A percentile compares a stretch with the other conserved stretches of the same genome.
phyloP scores from a whole-genome alignment of 2,329 filamentous ascomycete species.

The Claviceps digitariae region DNA sequence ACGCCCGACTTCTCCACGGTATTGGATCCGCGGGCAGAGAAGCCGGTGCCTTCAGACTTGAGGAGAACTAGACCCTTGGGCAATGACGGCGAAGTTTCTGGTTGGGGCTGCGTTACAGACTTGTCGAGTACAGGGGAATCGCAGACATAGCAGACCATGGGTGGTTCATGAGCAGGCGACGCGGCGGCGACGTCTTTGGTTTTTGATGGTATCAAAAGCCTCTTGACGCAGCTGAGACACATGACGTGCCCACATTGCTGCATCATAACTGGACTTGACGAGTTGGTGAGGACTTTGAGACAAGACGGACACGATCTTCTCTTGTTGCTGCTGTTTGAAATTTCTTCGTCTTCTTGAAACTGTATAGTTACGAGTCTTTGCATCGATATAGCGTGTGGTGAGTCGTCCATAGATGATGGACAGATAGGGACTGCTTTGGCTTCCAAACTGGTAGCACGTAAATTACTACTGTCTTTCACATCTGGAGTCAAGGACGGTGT shows the following conservation, averaged over 20 bases:
- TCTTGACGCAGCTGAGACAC: slow-evolving; percentile 70
- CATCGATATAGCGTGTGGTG: slow-evolving; percentile 62
- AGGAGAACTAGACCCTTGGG: slow-evolving; percentile 66
- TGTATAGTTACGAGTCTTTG: slow-evolving; percentile 63
- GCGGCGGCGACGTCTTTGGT: slow-evolving; percentile 15
- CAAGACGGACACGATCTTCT: slow-evolving; percentile 64
- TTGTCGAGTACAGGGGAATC: slow-evolving; percentile 56
- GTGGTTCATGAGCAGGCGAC: slow-evolving; percentile 31
- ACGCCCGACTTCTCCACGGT: slow-evolving; percentile 67
- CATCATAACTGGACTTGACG: slow-evolving; percentile 67
- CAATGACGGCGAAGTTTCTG: slow-evolving; percentile 44
- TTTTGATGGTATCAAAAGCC: slow-evolving; percentile 57
- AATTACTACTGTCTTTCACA: slow-evolving; percentile 25
- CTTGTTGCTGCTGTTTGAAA: slow-evolving; percentile 29
- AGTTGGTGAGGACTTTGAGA: slow-evolving; percentile 68
- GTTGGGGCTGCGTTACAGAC: slow-evolving; percentile 24
- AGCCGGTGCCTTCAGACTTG: slow-evolving; percentile 79
- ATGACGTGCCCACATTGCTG: slow-evolving; percentile 87
- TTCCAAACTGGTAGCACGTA: slow-evolving; percentile 44
- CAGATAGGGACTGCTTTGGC: slow-evolving; percentile 59
- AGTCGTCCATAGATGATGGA: slow-evolving; percentile 54
- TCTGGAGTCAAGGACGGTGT: slow-evolving; percentile 68
- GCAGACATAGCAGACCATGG: slow-evolving; percentile 64
- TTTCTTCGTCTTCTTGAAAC: slow-evolving; percentile 57
- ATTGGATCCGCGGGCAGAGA: slow-evolving; percentile 75